Percentiles rank a stretch among this genome's conserved stretches.
Conservation (phyloP, 805 yeast genomes). For the Lipomyces sp. region DNA sequence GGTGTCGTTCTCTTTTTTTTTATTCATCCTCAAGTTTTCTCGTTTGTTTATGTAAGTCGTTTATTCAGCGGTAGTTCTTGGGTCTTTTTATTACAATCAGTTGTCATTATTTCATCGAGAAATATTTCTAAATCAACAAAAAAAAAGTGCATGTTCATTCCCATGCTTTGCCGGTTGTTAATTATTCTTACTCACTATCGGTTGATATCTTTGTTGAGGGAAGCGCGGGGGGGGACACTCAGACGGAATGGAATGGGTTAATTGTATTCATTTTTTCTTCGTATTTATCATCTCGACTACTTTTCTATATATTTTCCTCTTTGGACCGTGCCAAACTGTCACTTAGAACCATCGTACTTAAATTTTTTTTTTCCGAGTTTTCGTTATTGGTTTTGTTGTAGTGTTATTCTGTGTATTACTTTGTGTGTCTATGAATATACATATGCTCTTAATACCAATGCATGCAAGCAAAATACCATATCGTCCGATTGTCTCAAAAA, state of each 20-base stretch:
- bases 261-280: not conserved
- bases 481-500: no score
- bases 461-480: not conserved
- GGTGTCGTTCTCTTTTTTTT: not conserved
- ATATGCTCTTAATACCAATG: not conserved
- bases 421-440: conserved; percentile 3
- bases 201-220: not conserved
- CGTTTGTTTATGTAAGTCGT: not conserved
- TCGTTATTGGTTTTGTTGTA: not conserved
- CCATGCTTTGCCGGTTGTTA: not conserved
- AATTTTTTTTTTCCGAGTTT: conserved; percentile 6
- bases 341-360: not conserved
- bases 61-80: not conserved
- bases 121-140: conserved; percentile 2
- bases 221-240: no score
- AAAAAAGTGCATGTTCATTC: not conserved
- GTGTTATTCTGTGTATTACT: not conserved
- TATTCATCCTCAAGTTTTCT: not conserved
- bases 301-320: not conserved
- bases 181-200: conserved; percentile 8
- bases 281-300: not conserved
- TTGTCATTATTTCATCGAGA: conserved; percentile 5
- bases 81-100: conserved; percentile 1
- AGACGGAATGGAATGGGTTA: not conserved
- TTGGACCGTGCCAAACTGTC: conserved; percentile 5